These are phyloP conservation scores for Cladophialophora psammophila DNA, from an alignment of 2,329 filamentous ascomycete genomes.

Conservation along the genomic window DNA sequence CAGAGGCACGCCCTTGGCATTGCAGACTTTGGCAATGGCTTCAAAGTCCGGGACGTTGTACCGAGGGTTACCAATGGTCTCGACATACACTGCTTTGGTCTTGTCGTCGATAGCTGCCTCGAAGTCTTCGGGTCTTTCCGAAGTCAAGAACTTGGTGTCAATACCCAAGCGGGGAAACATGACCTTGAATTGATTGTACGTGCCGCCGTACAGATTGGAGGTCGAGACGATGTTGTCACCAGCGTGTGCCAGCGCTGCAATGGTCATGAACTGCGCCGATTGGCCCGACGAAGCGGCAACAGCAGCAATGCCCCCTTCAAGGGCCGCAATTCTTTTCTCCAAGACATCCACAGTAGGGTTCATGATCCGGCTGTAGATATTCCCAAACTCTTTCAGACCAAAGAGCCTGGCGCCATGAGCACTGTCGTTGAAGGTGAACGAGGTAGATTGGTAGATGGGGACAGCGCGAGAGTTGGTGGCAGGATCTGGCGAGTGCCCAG, in stretches of 20 bases:
- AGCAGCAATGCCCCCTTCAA: slow-evolving; percentile 75
- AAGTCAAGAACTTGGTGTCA: slow-evolving; percentile 79
- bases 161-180: slow-evolving; percentile 81
- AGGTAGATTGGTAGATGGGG: slow-evolving; percentile 95
- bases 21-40: slow-evolving; percentile 79
- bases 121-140: slow-evolving; percentile 72
- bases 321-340: slow-evolving; percentile 68
- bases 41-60: slow-evolving; percentile 90
- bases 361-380: slow-evolving; percentile 97
- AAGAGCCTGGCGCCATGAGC: slow-evolving; percentile 95
- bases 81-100: slow-evolving; percentile 86
- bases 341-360: slow-evolving; percentile 96
- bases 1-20: slow-evolving; percentile 68
- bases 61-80: slow-evolving; percentile 86
- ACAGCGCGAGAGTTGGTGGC: slow-evolving; percentile 87
- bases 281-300: slow-evolving; percentile 76
- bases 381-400: slow-evolving; percentile 94
- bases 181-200: slow-evolving; percentile 94
- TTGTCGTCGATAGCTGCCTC: slow-evolving; percentile 81
- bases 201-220: slow-evolving; percentile 86
- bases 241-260: slow-evolving; percentile 75
- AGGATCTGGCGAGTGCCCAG: slow-evolving; percentile 80
- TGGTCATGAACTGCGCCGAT: slow-evolving; percentile 85
- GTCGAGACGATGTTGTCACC: slow-evolving; percentile 92
- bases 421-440: slow-evolving; percentile 93